Evolutionary conservation across 176 grass and related monocot species (phyloP), one percentile per base, ranked within the genome.

Genomic region (Oryza coarctata): DNA sequence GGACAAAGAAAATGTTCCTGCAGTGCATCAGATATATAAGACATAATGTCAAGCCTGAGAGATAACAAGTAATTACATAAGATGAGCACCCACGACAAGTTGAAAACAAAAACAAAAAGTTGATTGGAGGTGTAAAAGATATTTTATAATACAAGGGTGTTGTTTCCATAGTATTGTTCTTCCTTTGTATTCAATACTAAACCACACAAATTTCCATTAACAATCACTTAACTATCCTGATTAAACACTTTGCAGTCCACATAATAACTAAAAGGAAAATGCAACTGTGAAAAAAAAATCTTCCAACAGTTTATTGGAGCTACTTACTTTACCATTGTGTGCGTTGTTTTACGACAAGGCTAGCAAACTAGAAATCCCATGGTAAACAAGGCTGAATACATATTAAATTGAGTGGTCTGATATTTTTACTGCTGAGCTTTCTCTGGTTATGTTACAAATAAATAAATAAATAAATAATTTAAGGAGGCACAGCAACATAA

Each of bases 1-100:
- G 23, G 84, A 83, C 68, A 66, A 49, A 1, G 13, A 35, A 74
- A 86, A 83, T 86, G 68, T 17, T 18, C 83, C 88, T 90, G 79
- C 74, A 78, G 38, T 60, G 23, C 25, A 62, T 9, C 49, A 29
- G 23, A 39, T 40, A 7, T 67, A 68, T 73, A 73, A 73, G 68
- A 73, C 5, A 61, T 63, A 58, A 58, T 22, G 76, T 77, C 7
- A 77, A 66, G 60, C 13, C 20, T 63, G 6, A 76, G 36, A 85
- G 77, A 13, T 33, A 76, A 35, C 3, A 63, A 57, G 15, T 29
- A 73, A 39, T 71, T 26, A 81, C 25, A n/a, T 36, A 74, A 22
- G 25, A 28, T 68, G 27, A 36, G 35, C 45, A 77, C 69, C 31
- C 23, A 74, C 3, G 18, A 71, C 69, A 43, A 41, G 26, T 67